Conservation (phyloP, 805 yeast species). For the Myxozyma sirexii region DNA sequence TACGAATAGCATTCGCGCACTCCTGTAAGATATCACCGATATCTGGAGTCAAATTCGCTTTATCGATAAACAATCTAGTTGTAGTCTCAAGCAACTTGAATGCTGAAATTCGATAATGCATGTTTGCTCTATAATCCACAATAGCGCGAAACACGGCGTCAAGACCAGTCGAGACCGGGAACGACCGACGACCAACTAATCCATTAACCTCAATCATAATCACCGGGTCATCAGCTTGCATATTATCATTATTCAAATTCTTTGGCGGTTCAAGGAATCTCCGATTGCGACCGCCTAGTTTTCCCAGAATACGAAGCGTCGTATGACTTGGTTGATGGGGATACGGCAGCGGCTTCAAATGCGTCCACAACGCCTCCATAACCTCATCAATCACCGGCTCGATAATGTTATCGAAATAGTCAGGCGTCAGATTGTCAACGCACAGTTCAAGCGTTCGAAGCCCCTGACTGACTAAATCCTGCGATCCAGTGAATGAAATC, state of each 20-base stretch:
- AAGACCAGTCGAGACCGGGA: conserved; percentile 82
- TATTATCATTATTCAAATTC: conserved; percentile 56
- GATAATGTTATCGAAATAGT: conserved; percentile 93
- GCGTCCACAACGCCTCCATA: conserved; percentile 89
- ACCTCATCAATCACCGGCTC: conserved; percentile 96
- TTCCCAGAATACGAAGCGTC: conserved; percentile 88
- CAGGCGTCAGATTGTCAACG: conserved; percentile 94
- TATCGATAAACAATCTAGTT: conserved; percentile 67
- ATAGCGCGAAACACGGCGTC: conserved; percentile 74
- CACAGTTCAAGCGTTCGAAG: conserved; percentile 91
- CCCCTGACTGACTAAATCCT: conserved; percentile 92
- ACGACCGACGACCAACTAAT: conserved; percentile 58
- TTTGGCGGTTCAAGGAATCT: conserved; percentile 76
- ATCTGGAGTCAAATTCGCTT: conserved; percentile 35
- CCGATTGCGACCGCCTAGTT: conserved; percentile 94
- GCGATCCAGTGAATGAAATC: conserved; percentile 84
- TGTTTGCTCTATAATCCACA: conserved; percentile 60
- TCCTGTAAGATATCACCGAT: conserved; percentile 20
- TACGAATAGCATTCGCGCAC: conserved; percentile 25
- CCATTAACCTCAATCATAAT: conserved; percentile 76
- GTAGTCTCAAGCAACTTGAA: conserved; percentile 70
- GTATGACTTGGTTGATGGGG: conserved; percentile 95
- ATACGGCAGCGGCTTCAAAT: conserved; percentile 87
- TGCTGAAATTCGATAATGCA: conserved; percentile 75
- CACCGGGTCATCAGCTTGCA: conserved; percentile 63